Percentiles rank a stretch among this genome's conserved stretches.
These are phyloP conservation scores for Plicaturopsis crispa DNA, from an alignment of 768 basidiomycete genomes.

Conservation along the genomic window DNA sequence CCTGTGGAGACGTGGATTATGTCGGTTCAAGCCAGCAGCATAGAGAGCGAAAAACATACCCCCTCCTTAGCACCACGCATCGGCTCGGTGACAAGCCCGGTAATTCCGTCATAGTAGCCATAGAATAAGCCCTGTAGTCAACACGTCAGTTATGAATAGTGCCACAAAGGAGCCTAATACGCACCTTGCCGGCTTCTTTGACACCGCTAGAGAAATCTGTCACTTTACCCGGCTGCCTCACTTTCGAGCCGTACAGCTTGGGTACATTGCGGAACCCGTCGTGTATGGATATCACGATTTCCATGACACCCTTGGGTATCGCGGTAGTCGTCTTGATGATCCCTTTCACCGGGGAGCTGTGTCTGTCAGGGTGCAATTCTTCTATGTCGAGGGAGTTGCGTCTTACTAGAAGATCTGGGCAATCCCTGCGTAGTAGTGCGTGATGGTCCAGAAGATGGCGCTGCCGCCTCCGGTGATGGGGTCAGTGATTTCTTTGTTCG, in stretches of 20 bases:
- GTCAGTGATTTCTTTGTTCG: slow-evolving; percentile 28
- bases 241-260: slow-evolving; percentile 31
- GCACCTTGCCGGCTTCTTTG: slow-evolving; percentile 40
- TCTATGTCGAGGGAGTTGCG: neutral
- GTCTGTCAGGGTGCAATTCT: neutral
- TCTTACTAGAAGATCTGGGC: slow-evolving; percentile 40
- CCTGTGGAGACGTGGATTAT: too few species aligned
- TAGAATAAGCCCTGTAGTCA: slow-evolving; percentile 19
- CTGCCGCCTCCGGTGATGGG: slow-evolving; percentile 35
- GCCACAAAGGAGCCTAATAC: neutral
- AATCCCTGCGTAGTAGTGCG: slow-evolving; percentile 37
- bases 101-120: slow-evolving; percentile 30
- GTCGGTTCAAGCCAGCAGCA: neutral
- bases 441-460: slow-evolving; percentile 44
- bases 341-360: slow-evolving; percentile 30
- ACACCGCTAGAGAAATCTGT: slow-evolving; percentile 34
- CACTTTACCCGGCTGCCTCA: slow-evolving; percentile 33
- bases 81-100: slow-evolving; percentile 25
- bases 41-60: neutral
- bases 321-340: slow-evolving; percentile 38
- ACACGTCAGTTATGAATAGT: neutral
- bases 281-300: slow-evolving; percentile 32
- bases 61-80: slow-evolving; percentile 24
- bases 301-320: slow-evolving; percentile 40
- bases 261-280: slow-evolving; percentile 39